Evolutionary conservation across 2,329 filamentous ascomycete species (phyloP).

Genomic region (Fusarium citri): DNA sequence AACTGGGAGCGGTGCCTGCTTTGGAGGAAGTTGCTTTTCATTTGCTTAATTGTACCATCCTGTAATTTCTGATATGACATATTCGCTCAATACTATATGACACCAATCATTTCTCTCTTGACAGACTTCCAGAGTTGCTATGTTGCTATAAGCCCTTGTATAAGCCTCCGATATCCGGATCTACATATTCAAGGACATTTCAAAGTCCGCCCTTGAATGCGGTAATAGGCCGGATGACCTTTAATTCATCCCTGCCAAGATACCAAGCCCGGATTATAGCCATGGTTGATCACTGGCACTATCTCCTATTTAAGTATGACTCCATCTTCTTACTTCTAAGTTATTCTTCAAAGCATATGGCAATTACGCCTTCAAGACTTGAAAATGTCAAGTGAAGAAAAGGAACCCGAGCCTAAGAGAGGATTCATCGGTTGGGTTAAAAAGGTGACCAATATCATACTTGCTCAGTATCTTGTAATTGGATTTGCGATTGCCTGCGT

Average conservation of each 20-base stretch:
- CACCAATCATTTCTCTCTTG: not conserved
- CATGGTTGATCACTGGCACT: not conserved
- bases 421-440: slow-evolving; percentile 26
- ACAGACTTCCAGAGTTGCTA: not conserved
- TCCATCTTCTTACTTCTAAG: not conserved
- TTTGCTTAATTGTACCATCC: slow-evolving; percentile 31
- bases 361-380: not conserved
- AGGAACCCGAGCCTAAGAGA: slow-evolving; percentile 9
- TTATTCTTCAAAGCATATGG: slow-evolving; percentile 11
- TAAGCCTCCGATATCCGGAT: slow-evolving; percentile 5
- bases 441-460: slow-evolving; percentile 51
- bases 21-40: slow-evolving; percentile 23
- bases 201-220: slow-evolving; percentile 32
- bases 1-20: slow-evolving; percentile 13
- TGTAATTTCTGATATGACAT: slow-evolving; percentile 24
- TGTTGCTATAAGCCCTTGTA: not conserved
- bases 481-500: slow-evolving; percentile 67
- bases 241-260: slow-evolving; percentile 13
- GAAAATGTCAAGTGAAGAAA: slow-evolving; percentile 36
- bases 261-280: slow-evolving; percentile 16
- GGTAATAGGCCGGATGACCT: slow-evolving; percentile 40
- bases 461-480: slow-evolving; percentile 74
- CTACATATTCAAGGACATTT: slow-evolving; percentile 29
- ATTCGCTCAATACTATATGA: slow-evolving; percentile 20
- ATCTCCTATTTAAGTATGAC: slow-evolving; percentile 21